A percentile compares a stretch with the other conserved stretches of the same genome.
phyloP scores from a whole-genome alignment of 208 protist genomes.

The Acanthamoeba royreba region DNA sequence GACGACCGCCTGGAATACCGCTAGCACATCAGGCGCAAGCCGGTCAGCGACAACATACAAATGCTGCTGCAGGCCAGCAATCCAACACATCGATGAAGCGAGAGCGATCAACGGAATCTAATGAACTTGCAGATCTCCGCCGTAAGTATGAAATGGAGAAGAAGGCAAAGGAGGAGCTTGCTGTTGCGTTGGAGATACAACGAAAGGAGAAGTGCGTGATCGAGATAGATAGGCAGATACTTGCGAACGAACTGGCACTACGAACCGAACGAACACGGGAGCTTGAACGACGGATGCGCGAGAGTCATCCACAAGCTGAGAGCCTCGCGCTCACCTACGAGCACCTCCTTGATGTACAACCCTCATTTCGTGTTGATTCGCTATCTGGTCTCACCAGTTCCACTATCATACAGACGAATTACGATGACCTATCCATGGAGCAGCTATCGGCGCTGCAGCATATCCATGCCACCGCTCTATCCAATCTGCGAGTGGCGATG shows the following conservation, averaged over 20 bases:
- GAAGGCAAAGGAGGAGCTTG: not conserved
- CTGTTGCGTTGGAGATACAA: not conserved
- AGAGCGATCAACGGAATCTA: not conserved
- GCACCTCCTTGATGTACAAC: not conserved
- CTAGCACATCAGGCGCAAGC: no score
- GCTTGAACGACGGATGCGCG: not conserved
- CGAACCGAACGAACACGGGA: not conserved
- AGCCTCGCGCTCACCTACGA: not conserved
- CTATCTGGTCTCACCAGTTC: no score
- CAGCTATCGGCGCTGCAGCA: not conserved
- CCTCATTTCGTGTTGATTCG: not conserved
- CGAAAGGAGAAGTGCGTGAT: not conserved
- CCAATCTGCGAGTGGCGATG: not conserved
- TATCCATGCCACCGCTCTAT: not conserved
- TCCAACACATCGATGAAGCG: not conserved
- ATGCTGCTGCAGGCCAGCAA: no score
- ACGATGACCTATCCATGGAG: not conserved
- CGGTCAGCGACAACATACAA: no score
- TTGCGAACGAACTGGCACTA: not conserved
- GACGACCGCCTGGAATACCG: no score
- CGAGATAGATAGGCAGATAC: not conserved
- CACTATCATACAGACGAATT: not conserved
- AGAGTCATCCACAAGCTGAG: not conserved
- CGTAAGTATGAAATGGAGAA: not conserved
- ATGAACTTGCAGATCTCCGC: no score